phyloP scores from a whole-genome alignment of 306 rosid species.

The Hippophae tibetana region DNA sequence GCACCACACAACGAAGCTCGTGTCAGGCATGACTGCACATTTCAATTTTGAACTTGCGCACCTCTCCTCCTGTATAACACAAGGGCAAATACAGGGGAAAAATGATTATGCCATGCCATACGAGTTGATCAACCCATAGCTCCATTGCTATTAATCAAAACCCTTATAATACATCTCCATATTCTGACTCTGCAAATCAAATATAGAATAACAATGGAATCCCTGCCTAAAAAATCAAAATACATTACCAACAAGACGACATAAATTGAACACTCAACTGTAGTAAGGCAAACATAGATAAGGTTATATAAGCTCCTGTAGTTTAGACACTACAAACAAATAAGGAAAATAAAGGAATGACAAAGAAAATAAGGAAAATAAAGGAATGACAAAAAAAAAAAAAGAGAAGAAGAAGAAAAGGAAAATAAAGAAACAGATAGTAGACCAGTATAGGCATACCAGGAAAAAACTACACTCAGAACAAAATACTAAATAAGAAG shows the following conservation, averaged over 20 bases:
- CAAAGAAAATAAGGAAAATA: neutral
- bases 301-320: constrained; percentile 42
- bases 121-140: constrained; percentile 48
- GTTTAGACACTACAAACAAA: constrained; percentile 49
- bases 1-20: constrained; percentile 29
- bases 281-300: constrained; percentile 46
- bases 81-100: constrained; percentile 99
- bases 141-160: no score
- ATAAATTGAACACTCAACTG: constrained; percentile 28
- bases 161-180: constrained; percentile 38
- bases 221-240: constrained; percentile 8
- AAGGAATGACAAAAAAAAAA: no score
- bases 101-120: constrained; percentile 99
- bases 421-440: constrained; percentile 45
- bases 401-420: neutral
- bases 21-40: constrained; percentile 92
- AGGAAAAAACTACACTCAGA: constrained; percentile 62
- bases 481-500: constrained; percentile 52
- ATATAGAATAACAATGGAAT: constrained; percentile 32
- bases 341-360: no score
- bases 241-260: constrained; percentile 13
- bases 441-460: constrained; percentile 52
- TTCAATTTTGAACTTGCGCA: constrained; percentile 49
- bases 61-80: constrained; percentile 99
- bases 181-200: constrained; percentile 44